phyloP scores from a whole-genome alignment of 179 eudicot genomes.

The Amaranthus tricolor region DNA sequence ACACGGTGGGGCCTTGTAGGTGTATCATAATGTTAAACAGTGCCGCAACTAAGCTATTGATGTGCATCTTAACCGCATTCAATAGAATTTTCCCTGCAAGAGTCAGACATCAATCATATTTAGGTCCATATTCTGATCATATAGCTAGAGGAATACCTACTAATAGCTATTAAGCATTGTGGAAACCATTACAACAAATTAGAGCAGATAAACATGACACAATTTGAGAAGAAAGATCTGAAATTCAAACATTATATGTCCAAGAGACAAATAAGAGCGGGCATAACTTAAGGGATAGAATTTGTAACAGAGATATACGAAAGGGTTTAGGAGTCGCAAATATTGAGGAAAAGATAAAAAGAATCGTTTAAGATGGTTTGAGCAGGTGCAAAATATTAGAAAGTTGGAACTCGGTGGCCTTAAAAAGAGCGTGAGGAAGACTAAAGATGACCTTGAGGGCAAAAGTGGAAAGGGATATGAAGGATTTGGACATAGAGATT shows the following conservation, averaged over 20 bases:
- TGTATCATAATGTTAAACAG: slow-evolving; percentile 74
- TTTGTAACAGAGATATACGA: background rate
- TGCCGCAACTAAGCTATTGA: slow-evolving; percentile 57
- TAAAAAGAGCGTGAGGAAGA: no score
- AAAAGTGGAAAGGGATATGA: no score
- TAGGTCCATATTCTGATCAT: slow-evolving; percentile 3
- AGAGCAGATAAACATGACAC: background rate
- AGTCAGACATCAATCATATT: slow-evolving; percentile 7
- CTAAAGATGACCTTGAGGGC: no score
- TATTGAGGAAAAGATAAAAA: no score
- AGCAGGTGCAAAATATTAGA: no score
- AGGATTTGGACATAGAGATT: no score
- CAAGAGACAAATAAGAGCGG: background rate
- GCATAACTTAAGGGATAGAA: no score
- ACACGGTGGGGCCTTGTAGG: slow-evolving; percentile 67
- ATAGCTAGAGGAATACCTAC: slow-evolving; percentile 1
- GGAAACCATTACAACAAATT: background rate
- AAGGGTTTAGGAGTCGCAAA: no score
- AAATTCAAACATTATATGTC: background rate
- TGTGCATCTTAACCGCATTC: slow-evolving; percentile 51
- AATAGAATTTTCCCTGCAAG: slow-evolving; percentile 60
- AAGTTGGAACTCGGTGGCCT: no score
- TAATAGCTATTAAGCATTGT: background rate
- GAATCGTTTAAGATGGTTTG: no score
- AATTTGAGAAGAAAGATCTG: background rate